phyloP scores from a whole-genome alignment of 2,329 filamentous ascomycete species.

The Erysiphe neolycopersici region DNA sequence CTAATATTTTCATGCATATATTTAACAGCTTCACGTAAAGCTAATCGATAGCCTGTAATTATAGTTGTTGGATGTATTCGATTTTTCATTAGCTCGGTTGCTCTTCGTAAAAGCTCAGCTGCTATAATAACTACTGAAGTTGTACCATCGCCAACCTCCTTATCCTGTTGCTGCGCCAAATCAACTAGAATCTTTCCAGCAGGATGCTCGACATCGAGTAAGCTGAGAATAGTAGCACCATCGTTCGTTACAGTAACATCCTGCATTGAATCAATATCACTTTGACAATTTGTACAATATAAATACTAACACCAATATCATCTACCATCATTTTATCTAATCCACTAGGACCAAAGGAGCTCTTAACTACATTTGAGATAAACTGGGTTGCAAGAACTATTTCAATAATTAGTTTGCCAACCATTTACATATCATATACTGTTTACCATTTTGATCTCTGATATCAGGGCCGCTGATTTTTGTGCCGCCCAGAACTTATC shows the following conservation, averaged over 20 bases:
- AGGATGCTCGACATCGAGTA: slow-evolving; percentile 92
- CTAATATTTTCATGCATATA: slow-evolving; percentile 98
- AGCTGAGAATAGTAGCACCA: slow-evolving; percentile 80
- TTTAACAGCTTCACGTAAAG: slow-evolving; percentile 83
- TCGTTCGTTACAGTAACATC: slow-evolving; percentile 99
- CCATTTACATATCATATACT: not conserved
- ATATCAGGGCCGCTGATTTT: slow-evolving; percentile 97
- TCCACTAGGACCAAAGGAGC: slow-evolving; percentile 88
- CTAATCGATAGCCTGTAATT: slow-evolving; percentile 91
- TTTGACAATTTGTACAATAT: slow-evolving; percentile 1
- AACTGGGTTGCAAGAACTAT: slow-evolving; percentile 80
- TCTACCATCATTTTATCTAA: slow-evolving; percentile 99
- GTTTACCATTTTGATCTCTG: slow-evolving; percentile 74
- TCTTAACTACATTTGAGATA: slow-evolving; percentile 97
- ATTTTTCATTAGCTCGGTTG: slow-evolving; percentile 98
- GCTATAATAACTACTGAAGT: slow-evolving; percentile 96
- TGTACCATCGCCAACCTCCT: slow-evolving; percentile 94
- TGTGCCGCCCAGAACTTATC: slow-evolving; percentile 61
- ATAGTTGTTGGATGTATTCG: slow-evolving; percentile 98
- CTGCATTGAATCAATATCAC: slow-evolving; percentile 18
- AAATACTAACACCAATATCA: slow-evolving; percentile 58
- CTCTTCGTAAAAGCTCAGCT: slow-evolving; percentile 74
- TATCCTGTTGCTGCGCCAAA: slow-evolving; percentile 92
- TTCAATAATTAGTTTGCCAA: not conserved
- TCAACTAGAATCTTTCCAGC: slow-evolving; percentile 97